Evolutionary conservation across 2,329 filamentous ascomycete species (phyloP).

Genomic region (Penicillium crustosum): DNA sequence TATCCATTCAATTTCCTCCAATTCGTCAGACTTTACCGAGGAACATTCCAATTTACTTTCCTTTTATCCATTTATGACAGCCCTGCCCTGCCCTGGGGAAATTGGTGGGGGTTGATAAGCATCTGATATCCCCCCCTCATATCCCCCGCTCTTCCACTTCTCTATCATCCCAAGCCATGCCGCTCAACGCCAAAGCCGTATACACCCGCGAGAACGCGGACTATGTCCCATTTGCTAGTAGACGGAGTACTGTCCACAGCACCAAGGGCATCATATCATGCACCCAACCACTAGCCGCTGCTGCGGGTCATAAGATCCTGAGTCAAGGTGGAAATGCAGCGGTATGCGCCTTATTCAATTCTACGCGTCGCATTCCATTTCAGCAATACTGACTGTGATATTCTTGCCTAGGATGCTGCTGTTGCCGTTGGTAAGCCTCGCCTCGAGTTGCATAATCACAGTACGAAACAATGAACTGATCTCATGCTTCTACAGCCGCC

Average conservation of each 20-base stretch:
- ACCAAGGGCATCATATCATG: slow-evolving; percentile 88
- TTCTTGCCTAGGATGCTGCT: slow-evolving; percentile 72
- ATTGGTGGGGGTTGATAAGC: slow-evolving; percentile 6
- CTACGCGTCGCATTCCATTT: background rate
- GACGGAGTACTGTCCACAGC: slow-evolving; percentile 89
- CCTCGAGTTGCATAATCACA: background rate
- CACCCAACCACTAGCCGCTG: slow-evolving; percentile 83
- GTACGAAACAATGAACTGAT: slow-evolving; percentile 10
- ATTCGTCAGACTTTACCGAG: background rate
- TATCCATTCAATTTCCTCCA: slow-evolving; percentile 9
- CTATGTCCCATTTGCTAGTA: slow-evolving; percentile 56
- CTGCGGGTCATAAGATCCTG: slow-evolving; percentile 83
- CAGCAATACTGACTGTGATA: background rate
- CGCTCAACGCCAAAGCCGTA: slow-evolving; percentile 51
- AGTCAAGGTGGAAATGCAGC: slow-evolving; percentile 88
- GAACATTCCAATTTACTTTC: background rate
- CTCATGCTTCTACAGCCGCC: slow-evolving; percentile 59
- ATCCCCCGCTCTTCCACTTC: background rate
- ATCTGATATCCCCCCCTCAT: background rate
- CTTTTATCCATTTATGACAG: background rate
- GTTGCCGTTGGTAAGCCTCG: slow-evolving; percentile 73
- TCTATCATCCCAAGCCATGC: slow-evolving; percentile 38
- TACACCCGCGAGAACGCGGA: slow-evolving; percentile 51
- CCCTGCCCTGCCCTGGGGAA: background rate
- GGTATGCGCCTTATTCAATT: slow-evolving; percentile 55